Conservation (phyloP, 257 asterid species). For the Salvia miltiorrhiza region DNA sequence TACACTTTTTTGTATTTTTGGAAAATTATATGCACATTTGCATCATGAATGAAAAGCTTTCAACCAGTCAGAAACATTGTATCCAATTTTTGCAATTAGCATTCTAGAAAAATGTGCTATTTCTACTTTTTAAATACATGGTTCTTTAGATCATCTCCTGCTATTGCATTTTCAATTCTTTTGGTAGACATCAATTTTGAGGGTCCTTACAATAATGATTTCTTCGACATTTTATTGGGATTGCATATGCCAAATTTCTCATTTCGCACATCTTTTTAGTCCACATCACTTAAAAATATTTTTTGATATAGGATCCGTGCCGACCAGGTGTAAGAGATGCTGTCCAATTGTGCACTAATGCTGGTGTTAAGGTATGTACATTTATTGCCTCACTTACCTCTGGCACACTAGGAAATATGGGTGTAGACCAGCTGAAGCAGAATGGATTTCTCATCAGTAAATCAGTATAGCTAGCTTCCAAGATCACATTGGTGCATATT, state of each 20-base stretch:
- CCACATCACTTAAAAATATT: not conserved
- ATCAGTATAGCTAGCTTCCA: too few species aligned
- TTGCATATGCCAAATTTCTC: not conserved
- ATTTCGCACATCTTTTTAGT: not conserved
- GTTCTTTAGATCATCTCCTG: not conserved
- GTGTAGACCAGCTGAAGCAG: too few species aligned
- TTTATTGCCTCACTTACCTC: not conserved
- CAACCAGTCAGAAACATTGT: not conserved
- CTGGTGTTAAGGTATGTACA: constrained; percentile 83
- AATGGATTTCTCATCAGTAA: too few species aligned
- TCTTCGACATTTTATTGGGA: not conserved
- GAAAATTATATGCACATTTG: not conserved
- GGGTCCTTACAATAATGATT: not conserved
- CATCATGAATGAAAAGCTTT: not conserved
- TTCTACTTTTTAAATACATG: not conserved
- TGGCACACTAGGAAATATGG: too few species aligned
- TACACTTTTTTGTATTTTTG: not conserved
- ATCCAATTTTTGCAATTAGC: not conserved
- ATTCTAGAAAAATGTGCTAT: not conserved
- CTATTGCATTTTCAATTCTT: not conserved
- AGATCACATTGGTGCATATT: too few species aligned
- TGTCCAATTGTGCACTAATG: constrained; percentile 69
- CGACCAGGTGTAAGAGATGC: constrained; percentile 84
- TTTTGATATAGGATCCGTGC: constrained; percentile 78
- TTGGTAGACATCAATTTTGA: not conserved